Conservation (phyloP, 192 early-diverging fungal species). For the Backusella tarrabulga region DNA sequence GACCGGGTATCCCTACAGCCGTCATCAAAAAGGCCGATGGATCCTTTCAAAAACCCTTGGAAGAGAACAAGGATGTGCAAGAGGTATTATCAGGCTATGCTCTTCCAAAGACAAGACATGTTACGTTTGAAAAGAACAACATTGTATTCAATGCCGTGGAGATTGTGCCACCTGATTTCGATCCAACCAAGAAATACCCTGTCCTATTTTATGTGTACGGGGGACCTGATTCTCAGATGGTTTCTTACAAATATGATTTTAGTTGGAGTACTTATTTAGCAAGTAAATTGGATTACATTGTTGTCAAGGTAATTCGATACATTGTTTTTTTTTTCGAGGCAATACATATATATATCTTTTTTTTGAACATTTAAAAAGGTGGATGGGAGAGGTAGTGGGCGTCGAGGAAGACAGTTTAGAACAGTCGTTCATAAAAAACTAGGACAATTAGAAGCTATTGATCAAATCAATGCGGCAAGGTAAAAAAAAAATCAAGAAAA, state of each 20-base stretch:
- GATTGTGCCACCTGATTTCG: conserved; percentile 77
- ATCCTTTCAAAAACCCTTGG: conserved; percentile 51
- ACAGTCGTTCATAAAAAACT: conserved; percentile 70
- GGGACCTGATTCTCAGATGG: conserved; percentile 91
- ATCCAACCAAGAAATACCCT: conserved; percentile 71
- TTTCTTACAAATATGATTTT: conserved; percentile 57
- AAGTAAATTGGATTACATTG: conserved; percentile 61
- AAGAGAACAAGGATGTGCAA: conserved; percentile 52
- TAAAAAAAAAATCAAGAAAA: conserved; percentile 22
- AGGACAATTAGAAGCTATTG: conserved; percentile 80
- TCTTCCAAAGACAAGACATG: conserved; percentile 44
- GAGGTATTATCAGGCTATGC: conserved; percentile 48
- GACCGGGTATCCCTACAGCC: conserved; percentile 83
- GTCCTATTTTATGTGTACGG: conserved; percentile 87
- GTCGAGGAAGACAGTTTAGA: conserved; percentile 79
- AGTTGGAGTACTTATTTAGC: conserved; percentile 71
- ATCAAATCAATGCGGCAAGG: conserved; percentile 81
- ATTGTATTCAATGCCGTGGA: conserved; percentile 63
- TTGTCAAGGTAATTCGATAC: conserved; percentile 44
- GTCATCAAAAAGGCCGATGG: conserved; percentile 52
- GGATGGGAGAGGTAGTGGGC: conserved; percentile 89
- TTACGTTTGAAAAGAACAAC: conserved; percentile 9
- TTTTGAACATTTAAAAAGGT: conserved; percentile 25
- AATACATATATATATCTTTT: background rate
- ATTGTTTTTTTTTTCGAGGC: background rate